These are phyloP conservation scores for Millerozyma acaciae DNA, from an alignment of 805 yeast species.

Conservation along the genomic window DNA sequence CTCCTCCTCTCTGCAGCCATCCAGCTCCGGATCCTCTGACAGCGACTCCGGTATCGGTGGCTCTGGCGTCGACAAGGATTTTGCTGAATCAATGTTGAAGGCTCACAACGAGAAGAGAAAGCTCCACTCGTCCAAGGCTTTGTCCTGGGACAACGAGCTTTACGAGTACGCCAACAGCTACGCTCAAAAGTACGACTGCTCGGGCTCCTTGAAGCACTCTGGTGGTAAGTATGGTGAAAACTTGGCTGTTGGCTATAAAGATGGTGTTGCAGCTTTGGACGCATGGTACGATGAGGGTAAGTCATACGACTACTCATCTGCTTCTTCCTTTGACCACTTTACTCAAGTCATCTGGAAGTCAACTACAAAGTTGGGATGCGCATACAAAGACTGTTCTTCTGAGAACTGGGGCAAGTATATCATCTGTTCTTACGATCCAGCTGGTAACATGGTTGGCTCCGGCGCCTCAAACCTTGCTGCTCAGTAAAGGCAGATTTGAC, in stretches of 20 bases:
- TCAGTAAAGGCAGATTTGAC: too few species aligned
- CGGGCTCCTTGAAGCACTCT: constrained; percentile 34
- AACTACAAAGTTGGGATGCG: constrained; percentile 68
- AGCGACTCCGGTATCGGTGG: constrained; percentile 11
- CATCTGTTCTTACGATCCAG: constrained; percentile 69
- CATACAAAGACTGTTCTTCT: constrained; percentile 53
- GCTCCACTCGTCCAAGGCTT: constrained; percentile 45
- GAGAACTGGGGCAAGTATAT: constrained; percentile 51
- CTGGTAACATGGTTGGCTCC: constrained; percentile 64
- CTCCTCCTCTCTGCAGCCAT: constrained; percentile 3
- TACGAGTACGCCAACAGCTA: constrained; percentile 50
- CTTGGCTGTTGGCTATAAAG: constrained; percentile 33
- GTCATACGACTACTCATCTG: constrained; percentile 25
- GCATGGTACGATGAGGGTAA: constrained; percentile 42
- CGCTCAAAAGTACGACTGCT: constrained; percentile 47
- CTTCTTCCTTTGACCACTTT: constrained; percentile 54
- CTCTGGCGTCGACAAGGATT: constrained; percentile 20
- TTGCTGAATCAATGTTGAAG: constrained; percentile 45
- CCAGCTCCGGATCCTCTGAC: constrained; percentile 4
- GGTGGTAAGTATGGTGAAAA: constrained; percentile 41
- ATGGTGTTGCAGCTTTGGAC: constrained; percentile 26
- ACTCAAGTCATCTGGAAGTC: constrained; percentile 76
- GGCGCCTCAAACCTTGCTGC: constrained; percentile 12
- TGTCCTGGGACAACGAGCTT: constrained; percentile 54
- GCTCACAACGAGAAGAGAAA: constrained; percentile 61